phyloP scores from a whole-genome alignment of 2,329 filamentous ascomycete genomes.

The Phoma herbarum region DNA sequence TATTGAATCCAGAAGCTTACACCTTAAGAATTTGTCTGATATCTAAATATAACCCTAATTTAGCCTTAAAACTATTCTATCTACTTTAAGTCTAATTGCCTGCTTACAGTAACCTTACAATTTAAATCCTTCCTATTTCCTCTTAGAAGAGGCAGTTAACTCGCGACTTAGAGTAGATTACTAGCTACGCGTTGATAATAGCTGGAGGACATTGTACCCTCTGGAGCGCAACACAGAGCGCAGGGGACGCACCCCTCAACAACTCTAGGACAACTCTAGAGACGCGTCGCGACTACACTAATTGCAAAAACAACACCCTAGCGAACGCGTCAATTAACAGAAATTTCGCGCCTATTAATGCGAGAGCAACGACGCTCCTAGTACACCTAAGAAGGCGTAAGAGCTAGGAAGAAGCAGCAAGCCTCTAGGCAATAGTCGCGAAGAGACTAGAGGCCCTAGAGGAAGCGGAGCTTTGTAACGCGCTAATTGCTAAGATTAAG shows the following conservation, averaged over 20 bases:
- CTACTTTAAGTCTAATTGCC: slow-evolving; percentile 1
- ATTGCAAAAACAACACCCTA: neutral
- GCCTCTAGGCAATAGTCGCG: too few species aligned
- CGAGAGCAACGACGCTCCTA: too few species aligned
- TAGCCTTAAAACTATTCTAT: slow-evolving; percentile 1
- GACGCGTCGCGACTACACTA: neutral
- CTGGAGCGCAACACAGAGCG: neutral
- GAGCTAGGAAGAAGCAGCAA: too few species aligned
- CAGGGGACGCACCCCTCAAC: neutral
- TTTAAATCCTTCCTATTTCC: slow-evolving; percentile 6
- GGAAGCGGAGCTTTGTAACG: too few species aligned
- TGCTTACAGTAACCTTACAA: slow-evolving; percentile 4
- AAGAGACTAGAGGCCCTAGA: too few species aligned
- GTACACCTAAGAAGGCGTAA: too few species aligned
- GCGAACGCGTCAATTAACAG: neutral
- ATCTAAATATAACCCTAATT: too few species aligned
- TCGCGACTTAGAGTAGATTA: neutral
- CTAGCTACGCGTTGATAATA: neutral
- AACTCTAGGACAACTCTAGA: neutral
- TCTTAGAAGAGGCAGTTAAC: slow-evolving; percentile 5
- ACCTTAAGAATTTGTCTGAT: too few species aligned
- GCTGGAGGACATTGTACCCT: neutral
- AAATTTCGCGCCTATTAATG: too few species aligned
- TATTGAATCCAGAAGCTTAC: too few species aligned
- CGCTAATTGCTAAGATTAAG: too few species aligned